phyloP scores from a whole-genome alignment of 1,284 basidiomycete species.

The Dichomitus squalens region DNA sequence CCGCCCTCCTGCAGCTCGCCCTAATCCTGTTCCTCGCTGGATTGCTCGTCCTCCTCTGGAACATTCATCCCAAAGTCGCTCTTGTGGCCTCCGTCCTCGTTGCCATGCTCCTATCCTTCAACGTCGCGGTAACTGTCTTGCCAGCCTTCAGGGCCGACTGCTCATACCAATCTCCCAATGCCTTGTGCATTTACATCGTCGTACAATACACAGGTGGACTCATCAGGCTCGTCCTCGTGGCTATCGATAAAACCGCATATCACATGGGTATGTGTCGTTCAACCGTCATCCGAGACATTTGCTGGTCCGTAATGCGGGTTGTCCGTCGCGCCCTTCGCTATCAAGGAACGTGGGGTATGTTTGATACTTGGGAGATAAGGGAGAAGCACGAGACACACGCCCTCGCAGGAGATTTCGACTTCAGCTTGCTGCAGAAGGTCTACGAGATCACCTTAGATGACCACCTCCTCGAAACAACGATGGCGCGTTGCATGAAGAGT shows the following conservation, averaged over 20 bases:
- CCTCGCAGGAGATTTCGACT: not conserved
- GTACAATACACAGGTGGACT: not conserved
- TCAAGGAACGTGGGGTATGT: not conserved
- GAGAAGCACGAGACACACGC: not conserved
- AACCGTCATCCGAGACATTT: not conserved
- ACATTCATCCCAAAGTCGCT: constrained; percentile 7
- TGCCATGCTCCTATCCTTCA: not conserved
- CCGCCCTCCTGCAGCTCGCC: constrained; percentile 9
- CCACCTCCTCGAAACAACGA: not conserved
- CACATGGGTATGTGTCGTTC: not conserved
- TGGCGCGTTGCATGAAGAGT: not conserved
- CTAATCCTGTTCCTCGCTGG: constrained; percentile 14
- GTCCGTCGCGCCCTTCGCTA: not conserved
- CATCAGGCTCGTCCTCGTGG: not conserved
- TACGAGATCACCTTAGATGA: constrained; percentile 3
- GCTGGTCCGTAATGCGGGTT: not conserved
- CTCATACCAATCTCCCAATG: constrained; percentile 14
- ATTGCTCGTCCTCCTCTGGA: constrained; percentile 12
- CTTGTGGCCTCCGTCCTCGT: constrained; percentile 1
- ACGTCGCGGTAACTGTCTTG: not conserved
- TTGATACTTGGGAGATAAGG: not conserved
- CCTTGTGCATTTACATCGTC: too few relatives aligned
- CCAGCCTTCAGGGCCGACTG: constrained; percentile 6
- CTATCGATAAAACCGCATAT: not conserved
- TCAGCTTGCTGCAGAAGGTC: not conserved